Conservation (phyloP, 805 yeast species). For the Komagataella ulmi region DNA sequence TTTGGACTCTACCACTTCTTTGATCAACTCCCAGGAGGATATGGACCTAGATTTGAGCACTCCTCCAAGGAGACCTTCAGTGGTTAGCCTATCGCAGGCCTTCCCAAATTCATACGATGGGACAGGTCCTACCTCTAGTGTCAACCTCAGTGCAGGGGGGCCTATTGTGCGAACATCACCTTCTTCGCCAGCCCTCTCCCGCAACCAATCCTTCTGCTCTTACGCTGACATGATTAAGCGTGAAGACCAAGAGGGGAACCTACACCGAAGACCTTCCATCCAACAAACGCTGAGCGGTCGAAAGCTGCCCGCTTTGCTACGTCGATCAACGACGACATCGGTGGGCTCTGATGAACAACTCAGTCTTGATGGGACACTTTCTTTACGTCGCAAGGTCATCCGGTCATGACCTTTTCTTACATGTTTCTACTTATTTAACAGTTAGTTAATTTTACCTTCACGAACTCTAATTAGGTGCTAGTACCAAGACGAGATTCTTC, state of each 20-base stretch:
- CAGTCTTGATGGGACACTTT: background rate
- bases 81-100: constrained; percentile 26
- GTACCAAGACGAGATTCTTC: constrained; percentile 3
- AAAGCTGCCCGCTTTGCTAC: background rate
- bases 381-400: background rate
- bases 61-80: constrained; percentile 36
- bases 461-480: background rate
- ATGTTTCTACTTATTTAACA: background rate
- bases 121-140: constrained; percentile 1
- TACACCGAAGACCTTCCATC: constrained; percentile 47
- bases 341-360: background rate
- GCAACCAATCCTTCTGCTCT: constrained; percentile 42
- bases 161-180: constrained; percentile 22
- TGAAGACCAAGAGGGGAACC: constrained; percentile 35
- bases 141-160: constrained; percentile 14
- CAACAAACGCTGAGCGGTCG: constrained; percentile 19
- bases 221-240: constrained; percentile 69
- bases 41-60: constrained; percentile 35
- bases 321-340: background rate
- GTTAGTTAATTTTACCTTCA: background rate
- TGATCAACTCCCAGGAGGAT: constrained; percentile 25
- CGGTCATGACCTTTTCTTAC: background rate
- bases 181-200: constrained; percentile 14
- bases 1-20: constrained; percentile 32
- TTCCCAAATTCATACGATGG: constrained; percentile 3